Conservation (phyloP, 345 rosid genomes). For the Sapria himalayana region DNA sequence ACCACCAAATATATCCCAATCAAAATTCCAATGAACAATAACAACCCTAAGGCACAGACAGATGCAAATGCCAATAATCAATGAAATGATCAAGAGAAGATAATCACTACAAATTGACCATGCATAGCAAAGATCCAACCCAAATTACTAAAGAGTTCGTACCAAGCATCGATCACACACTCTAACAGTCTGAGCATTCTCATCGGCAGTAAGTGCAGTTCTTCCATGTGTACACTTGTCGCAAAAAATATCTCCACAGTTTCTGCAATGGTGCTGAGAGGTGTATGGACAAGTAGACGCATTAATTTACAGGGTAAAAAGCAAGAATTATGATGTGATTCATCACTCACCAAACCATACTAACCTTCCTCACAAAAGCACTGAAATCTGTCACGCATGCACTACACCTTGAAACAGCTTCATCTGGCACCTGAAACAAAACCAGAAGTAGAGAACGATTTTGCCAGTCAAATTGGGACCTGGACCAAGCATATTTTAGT, state of each 20-base stretch:
- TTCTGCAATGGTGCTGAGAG: conserved; percentile 92
- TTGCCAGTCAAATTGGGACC: no score
- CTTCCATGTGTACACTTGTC: conserved; percentile 95
- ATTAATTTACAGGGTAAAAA: conserved; percentile 2
- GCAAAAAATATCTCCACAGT: conserved; percentile 95
- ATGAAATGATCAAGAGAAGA: no score
- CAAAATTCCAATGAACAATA: no score
- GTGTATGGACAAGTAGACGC: conserved; percentile 1
- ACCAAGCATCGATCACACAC: conserved; percentile 96
- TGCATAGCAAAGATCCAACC: no score
- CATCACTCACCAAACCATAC: neutral
- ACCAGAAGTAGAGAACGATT: conserved; percentile 1
- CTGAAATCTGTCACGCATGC: conserved; percentile 76
- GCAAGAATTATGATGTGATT: neutral
- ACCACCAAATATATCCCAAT: no score
- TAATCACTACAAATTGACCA: no score
- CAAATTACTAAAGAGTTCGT: no score
- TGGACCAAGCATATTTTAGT: no score
- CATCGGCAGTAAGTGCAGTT: conserved; percentile 87
- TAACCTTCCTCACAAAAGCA: conserved; percentile 72
- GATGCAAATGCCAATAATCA: no score
- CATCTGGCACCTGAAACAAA: conserved; percentile 66
- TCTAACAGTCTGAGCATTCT: conserved; percentile 80
- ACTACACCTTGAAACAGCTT: conserved; percentile 69
- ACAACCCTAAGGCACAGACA: no score